Evolutionary conservation across 192 early-diverging fungal species (phyloP).

Genomic region (Backusella luteola): DNA sequence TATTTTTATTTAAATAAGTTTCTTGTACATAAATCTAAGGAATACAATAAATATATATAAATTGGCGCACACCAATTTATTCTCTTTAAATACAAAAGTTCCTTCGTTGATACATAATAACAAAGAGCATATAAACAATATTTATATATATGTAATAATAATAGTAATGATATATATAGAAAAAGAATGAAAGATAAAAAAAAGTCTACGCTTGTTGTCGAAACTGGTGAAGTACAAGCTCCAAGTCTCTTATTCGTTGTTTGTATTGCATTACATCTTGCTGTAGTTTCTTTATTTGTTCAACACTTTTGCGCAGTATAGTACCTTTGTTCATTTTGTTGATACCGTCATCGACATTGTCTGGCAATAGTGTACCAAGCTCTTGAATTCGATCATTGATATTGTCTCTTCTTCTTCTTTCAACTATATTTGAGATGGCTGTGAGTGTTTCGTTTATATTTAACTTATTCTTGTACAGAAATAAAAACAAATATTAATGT

Average conservation of each 20-base stretch:
- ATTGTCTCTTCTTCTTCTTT: conserved; percentile 93
- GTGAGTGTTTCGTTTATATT: not conserved
- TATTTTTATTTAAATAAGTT: no score
- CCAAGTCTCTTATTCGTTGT: conserved; percentile 33
- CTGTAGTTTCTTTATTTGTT: conserved; percentile 68
- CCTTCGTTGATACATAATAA: not conserved
- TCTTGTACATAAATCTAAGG: no score
- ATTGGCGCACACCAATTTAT: not conserved
- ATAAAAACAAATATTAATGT: not conserved
- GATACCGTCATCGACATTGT: conserved; percentile 70
- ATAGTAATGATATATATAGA: not conserved
- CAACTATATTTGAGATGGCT: conserved; percentile 56
- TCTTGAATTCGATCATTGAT: conserved; percentile 99
- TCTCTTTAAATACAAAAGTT: not conserved
- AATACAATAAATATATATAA: not conserved
- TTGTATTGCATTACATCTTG: conserved; percentile 27
- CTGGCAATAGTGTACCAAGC: conserved; percentile 81
- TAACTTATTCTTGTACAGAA: not conserved
- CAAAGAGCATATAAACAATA: conserved; percentile 1
- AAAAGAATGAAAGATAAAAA: not conserved
- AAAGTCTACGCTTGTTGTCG: conserved; percentile 9
- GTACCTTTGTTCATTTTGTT: conserved; percentile 94
- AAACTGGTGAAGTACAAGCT: conserved; percentile 26
- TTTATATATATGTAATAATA: not conserved
- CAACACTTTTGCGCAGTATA: conserved; percentile 92